Percentiles rank a stretch among this genome's conserved stretches.
Evolutionary conservation across 1,284 basidiomycete species (phyloP).

Genomic region (Melampsora americana): DNA sequence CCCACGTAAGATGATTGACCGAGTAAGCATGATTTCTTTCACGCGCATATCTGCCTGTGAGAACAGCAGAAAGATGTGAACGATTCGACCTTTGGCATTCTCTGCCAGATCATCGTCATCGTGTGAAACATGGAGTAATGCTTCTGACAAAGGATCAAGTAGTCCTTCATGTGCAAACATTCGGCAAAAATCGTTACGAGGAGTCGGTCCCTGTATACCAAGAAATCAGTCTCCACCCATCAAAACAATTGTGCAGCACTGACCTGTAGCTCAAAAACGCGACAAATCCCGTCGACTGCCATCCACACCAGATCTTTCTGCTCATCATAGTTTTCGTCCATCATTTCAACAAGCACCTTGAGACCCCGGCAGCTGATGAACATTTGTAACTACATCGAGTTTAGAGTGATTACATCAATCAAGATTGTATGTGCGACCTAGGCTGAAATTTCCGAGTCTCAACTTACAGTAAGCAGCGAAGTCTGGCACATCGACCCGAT

Average conservation of each 20-base stretch:
- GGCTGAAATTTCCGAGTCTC: neutral
- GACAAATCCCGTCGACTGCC: conserved; percentile 87
- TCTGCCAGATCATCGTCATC: conserved; percentile 63
- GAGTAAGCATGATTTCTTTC: conserved; percentile 79
- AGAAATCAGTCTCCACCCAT: no score
- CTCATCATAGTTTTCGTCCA: conserved; percentile 94
- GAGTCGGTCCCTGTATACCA: conserved; percentile 74
- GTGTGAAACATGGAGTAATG: conserved; percentile 79
- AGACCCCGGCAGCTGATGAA: conserved; percentile 94
- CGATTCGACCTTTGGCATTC: conserved; percentile 78
- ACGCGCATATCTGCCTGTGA: conserved; percentile 90
- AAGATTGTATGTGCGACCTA: neutral
- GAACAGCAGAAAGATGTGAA: conserved; percentile 85
- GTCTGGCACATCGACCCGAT: conserved; percentile 87
- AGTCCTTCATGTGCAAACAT: conserved; percentile 96
- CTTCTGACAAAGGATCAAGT: conserved; percentile 84
- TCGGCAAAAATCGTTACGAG: conserved; percentile 94
- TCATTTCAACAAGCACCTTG: conserved; percentile 85
- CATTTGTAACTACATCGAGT: conserved; percentile 68
- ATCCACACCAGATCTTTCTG: conserved; percentile 81
- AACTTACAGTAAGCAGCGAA: conserved; percentile 70
- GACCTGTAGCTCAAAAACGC: conserved; percentile 81
- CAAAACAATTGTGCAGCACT: neutral
- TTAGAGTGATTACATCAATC: neutral
- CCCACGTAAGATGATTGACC: conserved; percentile 83